phyloP scores from a whole-genome alignment of 2,329 filamentous ascomycete genomes.

The Colletotrichum truncatum region DNA sequence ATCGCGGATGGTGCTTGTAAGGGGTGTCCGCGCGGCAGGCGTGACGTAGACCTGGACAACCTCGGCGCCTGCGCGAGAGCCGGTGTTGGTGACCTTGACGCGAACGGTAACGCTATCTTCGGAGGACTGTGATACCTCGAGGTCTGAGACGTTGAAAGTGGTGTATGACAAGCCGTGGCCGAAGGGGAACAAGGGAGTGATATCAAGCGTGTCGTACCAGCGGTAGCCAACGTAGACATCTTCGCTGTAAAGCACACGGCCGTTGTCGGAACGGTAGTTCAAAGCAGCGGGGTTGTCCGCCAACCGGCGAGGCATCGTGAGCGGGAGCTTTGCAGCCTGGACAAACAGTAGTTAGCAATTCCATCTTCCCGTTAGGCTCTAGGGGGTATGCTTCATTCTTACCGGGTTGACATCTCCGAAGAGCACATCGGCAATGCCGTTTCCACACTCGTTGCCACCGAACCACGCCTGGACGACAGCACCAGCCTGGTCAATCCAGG shows the following conservation, averaged over 20 bases:
- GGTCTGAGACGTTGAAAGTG: conserved; percentile 63
- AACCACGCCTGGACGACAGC: conserved; percentile 37
- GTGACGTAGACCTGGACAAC: conserved; percentile 43
- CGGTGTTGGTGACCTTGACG: conserved; percentile 57
- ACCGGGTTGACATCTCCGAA: conserved; percentile 45
- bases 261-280: conserved; percentile 72
- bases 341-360: conserved; percentile 40
- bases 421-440: conserved; percentile 37
- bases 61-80: conserved; percentile 35
- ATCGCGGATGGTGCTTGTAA: conserved; percentile 30
- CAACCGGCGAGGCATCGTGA: conserved; percentile 71
- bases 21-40: conserved; percentile 33
- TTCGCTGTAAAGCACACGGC: conserved; percentile 75
- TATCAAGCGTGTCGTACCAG: conserved; percentile 65
- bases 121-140: conserved; percentile 47
- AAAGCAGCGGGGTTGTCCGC: conserved; percentile 77
- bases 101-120: conserved; percentile 4
- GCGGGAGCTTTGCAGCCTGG: conserved; percentile 75
- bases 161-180: conserved; percentile 76
- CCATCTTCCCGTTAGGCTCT: too few relatives aligned
- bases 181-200: conserved; percentile 70
- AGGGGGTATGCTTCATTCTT: conserved; percentile 39
- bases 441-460: conserved; percentile 36
- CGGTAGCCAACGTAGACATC: conserved; percentile 79
- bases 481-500: conserved; percentile 61